A percentile compares a stretch with the other conserved stretches of the same genome.
Evolutionary conservation across 257 asterid species (phyloP).

Genomic region (Gentiana straminea): DNA sequence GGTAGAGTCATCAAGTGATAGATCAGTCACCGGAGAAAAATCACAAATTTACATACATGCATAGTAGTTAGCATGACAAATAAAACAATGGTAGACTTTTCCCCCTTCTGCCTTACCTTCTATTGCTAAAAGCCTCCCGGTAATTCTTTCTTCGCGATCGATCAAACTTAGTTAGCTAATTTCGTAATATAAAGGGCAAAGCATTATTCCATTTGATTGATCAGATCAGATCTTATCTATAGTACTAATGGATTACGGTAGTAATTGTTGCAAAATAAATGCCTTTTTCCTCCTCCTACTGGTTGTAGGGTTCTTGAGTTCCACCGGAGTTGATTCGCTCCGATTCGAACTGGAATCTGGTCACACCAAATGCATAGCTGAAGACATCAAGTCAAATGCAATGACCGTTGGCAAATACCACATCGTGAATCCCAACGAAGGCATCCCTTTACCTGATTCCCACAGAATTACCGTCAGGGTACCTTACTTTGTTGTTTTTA

Average conservation of each 20-base stretch:
- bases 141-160: too few species aligned
- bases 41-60: too few species aligned
- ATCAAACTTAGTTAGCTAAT: too few species aligned
- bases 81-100: too few species aligned
- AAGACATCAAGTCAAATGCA: constrained; percentile 73
- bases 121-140: too few species aligned
- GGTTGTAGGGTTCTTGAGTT: constrained; percentile 27
- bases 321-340: constrained; percentile 48
- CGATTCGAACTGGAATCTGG: constrained; percentile 85
- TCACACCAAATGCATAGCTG: constrained; percentile 89
- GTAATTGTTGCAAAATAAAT: background rate
- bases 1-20: too few species aligned
- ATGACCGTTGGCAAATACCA: constrained; percentile 96
- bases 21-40: too few species aligned
- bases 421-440: constrained; percentile 67
- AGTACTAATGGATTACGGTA: constrained; percentile 7
- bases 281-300: constrained; percentile 15
- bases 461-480: constrained; percentile 88
- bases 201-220: background rate
- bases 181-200: too few species aligned
- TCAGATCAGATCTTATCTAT: background rate
- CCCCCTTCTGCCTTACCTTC: too few species aligned
- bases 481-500: constrained; percentile 6
- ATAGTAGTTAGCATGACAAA: too few species aligned
- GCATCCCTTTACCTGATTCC: constrained; percentile 74